Percentiles rank a stretch among this genome's conserved stretches.
phyloP scores from a whole-genome alignment of 2,329 filamentous ascomycete genomes.

The Alternaria arborescens region DNA sequence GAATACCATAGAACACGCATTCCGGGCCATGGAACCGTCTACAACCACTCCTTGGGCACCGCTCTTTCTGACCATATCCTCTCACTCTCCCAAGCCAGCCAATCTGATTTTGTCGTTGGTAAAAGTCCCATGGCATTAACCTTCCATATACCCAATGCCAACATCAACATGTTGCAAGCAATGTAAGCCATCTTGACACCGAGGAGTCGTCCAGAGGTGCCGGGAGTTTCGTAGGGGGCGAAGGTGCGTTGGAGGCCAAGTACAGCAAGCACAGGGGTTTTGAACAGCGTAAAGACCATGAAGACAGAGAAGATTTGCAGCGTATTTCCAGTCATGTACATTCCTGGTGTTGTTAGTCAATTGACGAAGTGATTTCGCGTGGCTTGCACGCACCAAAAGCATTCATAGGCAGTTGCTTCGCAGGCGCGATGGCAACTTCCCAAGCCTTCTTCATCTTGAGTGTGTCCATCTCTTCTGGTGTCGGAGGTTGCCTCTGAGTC shows the following conservation, averaged over 20 bases:
- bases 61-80: conserved; percentile 57
- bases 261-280: conserved; percentile 88
- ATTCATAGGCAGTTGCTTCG: conserved; percentile 97
- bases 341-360: conserved; percentile 57
- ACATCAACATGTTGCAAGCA: conserved; percentile 81
- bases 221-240: conserved; percentile 85
- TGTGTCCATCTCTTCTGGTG: conserved; percentile 87
- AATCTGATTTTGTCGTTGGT: conserved; percentile 96
- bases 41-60: conserved; percentile 49
- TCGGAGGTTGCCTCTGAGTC: conserved; percentile 70
- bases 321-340: conserved; percentile 99
- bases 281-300: conserved; percentile 99
- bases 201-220: conserved; percentile 75
- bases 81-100: conserved; percentile 92
- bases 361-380: background rate
- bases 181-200: conserved; percentile 90
- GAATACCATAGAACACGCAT: background rate
- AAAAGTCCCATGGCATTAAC: conserved; percentile 95
- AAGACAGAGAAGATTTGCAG: conserved; percentile 99
- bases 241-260: conserved; percentile 87
- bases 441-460: conserved; percentile 98
- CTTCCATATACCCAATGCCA: conserved; percentile 93
- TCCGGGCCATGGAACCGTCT: background rate
- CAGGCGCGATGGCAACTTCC: conserved; percentile 92
- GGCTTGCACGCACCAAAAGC: conserved; percentile 73